Conservation (phyloP, 1,284 basidiomycete genomes). For the Boletus subluridellus region DNA sequence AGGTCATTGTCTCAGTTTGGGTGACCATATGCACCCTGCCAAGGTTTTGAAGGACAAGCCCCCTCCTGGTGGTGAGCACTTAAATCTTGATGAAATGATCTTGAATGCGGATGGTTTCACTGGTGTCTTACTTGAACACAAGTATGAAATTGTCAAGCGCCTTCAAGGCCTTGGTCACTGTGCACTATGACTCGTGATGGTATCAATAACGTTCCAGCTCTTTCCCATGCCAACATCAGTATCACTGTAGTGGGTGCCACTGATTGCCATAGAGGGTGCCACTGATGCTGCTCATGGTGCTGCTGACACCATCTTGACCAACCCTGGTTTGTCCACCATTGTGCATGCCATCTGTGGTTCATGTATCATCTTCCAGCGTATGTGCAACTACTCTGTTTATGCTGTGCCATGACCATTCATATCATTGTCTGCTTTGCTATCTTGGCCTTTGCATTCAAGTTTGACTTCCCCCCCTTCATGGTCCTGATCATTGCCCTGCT, state of each 20-base stretch:
- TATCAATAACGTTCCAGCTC: constrained; percentile 83
- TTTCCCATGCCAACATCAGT: constrained; percentile 83
- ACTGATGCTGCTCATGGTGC: constrained; percentile 84
- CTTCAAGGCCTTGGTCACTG: constrained; percentile 77
- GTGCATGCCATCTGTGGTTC: constrained; percentile 83
- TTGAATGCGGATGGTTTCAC: constrained; percentile 77
- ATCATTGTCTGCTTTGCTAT: constrained; percentile 97
- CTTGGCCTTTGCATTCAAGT: constrained; percentile 93
- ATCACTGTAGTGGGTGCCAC: too few species aligned
- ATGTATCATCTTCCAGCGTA: constrained; percentile 85
- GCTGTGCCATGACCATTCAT: constrained; percentile 92
- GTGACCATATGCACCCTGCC: constrained; percentile 85
- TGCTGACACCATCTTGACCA: constrained; percentile 81
- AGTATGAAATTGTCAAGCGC: constrained; percentile 81
- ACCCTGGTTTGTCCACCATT: constrained; percentile 83
- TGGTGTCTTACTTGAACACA: constrained; percentile 87
- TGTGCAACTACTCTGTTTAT: constrained; percentile 83
- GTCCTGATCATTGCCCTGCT: constrained; percentile 94
- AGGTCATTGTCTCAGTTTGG: constrained; percentile 91
- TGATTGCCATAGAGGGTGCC: constrained; percentile 86
- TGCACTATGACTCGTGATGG: constrained; percentile 85
- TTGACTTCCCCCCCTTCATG: constrained; percentile 99
- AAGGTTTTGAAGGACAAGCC: constrained; percentile 82
- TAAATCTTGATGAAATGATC: constrained; percentile 77
- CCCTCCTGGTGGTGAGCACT: constrained; percentile 63